Percentiles rank a stretch among this genome's conserved stretches.
Evolutionary conservation across 352 stramenopile genomes (phyloP).

Genomic region (Phytopythium vexans): DNA sequence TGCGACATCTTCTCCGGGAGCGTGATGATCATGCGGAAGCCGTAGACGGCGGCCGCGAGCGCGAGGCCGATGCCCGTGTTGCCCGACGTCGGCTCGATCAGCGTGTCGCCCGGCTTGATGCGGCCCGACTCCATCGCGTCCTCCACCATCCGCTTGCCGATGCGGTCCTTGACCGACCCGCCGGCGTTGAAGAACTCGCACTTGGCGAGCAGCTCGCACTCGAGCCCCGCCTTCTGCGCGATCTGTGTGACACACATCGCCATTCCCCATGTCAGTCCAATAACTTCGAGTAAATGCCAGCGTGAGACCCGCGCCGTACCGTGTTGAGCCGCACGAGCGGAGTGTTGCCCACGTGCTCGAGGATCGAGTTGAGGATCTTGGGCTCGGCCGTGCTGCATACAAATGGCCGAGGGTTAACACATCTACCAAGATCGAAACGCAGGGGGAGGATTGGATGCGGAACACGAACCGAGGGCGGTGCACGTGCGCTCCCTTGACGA

Average conservation of each 20-base stretch:
- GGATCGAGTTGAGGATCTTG: conserved; percentile 91
- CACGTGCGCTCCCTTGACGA: conserved; percentile 62
- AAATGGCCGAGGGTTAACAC: neutral
- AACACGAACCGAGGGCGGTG: conserved; percentile 44
- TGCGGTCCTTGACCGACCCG: conserved; percentile 87
- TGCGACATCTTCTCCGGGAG: conserved; percentile 96
- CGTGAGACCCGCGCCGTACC: conserved; percentile 9
- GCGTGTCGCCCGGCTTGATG: conserved; percentile 90
- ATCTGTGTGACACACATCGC: conserved; percentile 32
- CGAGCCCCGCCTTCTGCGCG: conserved; percentile 58
- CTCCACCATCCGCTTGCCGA: conserved; percentile 85
- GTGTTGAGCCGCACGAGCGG: conserved; percentile 92
- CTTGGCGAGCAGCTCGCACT: conserved; percentile 92
- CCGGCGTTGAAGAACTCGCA: conserved; percentile 95
- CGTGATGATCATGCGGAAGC: conserved; percentile 95
- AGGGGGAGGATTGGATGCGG: neutral
- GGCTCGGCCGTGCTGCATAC: conserved; percentile 36
- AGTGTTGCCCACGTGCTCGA: conserved; percentile 94
- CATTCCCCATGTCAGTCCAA: too few relatives aligned
- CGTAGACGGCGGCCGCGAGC: conserved; percentile 95
- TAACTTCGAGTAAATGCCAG: too few relatives aligned
- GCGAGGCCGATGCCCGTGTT: conserved; percentile 98
- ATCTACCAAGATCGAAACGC: neutral
- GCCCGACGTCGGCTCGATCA: conserved; percentile 95
- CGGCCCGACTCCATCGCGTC: conserved; percentile 83